Evolutionary conservation across 1,284 basidiomycete genomes (phyloP).

Genomic region (Ganoderma lucidum): DNA sequence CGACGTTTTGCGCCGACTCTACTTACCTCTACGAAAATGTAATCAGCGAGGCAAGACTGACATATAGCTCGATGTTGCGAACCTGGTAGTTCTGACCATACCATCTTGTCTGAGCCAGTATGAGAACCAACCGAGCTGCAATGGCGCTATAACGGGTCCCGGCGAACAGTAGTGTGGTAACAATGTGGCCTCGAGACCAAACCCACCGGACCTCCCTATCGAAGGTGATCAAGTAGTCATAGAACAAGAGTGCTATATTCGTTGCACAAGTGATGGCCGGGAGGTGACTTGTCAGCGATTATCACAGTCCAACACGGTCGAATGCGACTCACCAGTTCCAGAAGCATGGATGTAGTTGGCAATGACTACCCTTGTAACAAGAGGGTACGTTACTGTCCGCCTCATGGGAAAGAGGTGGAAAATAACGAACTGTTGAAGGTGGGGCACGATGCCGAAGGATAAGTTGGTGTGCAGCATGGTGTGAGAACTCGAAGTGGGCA

Average conservation of each 20-base stretch:
- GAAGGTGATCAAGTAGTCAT: conserved; percentile 13
- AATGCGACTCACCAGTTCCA: conserved; percentile 18
- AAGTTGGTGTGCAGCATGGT: neutral
- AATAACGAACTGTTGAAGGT: neutral
- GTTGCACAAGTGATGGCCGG: neutral
- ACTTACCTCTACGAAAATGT: neutral
- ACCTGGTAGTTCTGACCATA: neutral
- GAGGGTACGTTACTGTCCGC: neutral
- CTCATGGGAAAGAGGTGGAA: neutral
- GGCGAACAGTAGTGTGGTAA: conserved; percentile 12
- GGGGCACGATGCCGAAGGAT: neutral
- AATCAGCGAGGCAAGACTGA: neutral
- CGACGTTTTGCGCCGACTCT: neutral
- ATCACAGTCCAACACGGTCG: neutral
- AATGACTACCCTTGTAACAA: conserved; percentile 2
- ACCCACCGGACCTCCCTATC: conserved; percentile 10
- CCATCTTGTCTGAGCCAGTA: conserved; percentile 2
- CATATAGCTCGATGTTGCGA: neutral
- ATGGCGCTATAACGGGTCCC: conserved; percentile 15
- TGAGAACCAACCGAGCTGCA: conserved; percentile 8
- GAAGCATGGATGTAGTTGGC: conserved; percentile 21
- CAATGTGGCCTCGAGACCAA: conserved; percentile 8
- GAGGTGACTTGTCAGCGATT: neutral
- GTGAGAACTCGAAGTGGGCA: neutral
- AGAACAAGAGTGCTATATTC: conserved; percentile 15